These are phyloP conservation scores for Aureobasidium vineae DNA, from an alignment of 2,329 filamentous ascomycete species.

Conservation along the genomic window DNA sequence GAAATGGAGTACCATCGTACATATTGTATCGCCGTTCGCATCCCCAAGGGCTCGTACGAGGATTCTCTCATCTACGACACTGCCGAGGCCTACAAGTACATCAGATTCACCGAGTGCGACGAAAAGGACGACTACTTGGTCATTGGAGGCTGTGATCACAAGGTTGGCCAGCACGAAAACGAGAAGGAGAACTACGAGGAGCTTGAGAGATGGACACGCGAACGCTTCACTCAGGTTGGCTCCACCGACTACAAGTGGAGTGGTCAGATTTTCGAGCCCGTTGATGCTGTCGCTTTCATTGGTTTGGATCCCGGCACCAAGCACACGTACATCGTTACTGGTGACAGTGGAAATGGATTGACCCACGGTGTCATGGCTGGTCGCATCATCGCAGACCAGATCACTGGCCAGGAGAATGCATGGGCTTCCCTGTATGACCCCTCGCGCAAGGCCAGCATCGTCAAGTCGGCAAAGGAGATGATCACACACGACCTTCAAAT, in stretches of 20 bases:
- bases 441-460: slow-evolving; percentile 47
- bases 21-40: slow-evolving; percentile 57
- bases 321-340: slow-evolving; percentile 55
- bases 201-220: slow-evolving; percentile 54
- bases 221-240: slow-evolving; percentile 53
- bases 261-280: slow-evolving; percentile 57
- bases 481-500: slow-evolving; percentile 55
- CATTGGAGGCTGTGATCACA: slow-evolving; percentile 58
- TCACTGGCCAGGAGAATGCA: slow-evolving; percentile 50
- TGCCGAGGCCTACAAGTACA: slow-evolving; percentile 56
- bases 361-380: slow-evolving; percentile 57
- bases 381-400: slow-evolving; percentile 54
- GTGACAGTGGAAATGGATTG: slow-evolving; percentile 58
- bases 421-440: slow-evolving; percentile 55
- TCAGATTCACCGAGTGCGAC: slow-evolving; percentile 55
- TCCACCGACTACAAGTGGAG: slow-evolving; percentile 57
- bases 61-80: slow-evolving; percentile 58
- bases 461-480: slow-evolving; percentile 49
- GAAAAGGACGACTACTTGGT: slow-evolving; percentile 56
- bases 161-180: slow-evolving; percentile 55
- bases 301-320: slow-evolving; percentile 55
- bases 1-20: slow-evolving; percentile 56
- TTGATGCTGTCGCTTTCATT: slow-evolving; percentile 57
- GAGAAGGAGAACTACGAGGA: slow-evolving; percentile 48
- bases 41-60: slow-evolving; percentile 54